These are phyloP conservation scores for Colletotrichum chrysophilum DNA, from an alignment of 2,329 filamentous ascomycete species.

Conservation along the genomic window DNA sequence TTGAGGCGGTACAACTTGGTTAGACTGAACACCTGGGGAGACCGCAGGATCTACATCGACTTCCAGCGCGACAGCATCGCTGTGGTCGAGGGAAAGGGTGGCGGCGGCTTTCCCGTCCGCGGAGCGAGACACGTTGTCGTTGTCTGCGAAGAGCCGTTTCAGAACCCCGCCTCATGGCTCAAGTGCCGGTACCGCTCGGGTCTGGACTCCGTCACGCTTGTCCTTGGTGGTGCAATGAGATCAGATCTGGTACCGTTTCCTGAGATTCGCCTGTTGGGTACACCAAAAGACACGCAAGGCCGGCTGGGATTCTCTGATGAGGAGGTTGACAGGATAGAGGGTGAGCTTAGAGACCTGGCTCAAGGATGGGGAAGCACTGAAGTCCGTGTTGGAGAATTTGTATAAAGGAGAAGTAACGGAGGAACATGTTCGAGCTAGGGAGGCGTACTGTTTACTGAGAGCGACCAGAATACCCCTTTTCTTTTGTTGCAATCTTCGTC, in stretches of 20 bases:
- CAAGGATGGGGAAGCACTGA: constrained; percentile 12
- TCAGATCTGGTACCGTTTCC: background rate
- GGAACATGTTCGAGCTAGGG: background rate
- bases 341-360: constrained; percentile 1
- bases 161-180: constrained; percentile 5
- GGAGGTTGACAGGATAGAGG: constrained; percentile 8
- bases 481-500: background rate
- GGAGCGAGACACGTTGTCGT: constrained; percentile 11
- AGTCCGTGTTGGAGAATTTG: constrained; percentile 1
- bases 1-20: constrained; percentile 3
- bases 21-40: constrained; percentile 15
- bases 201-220: constrained; percentile 6
- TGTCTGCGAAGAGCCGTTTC: constrained; percentile 16
- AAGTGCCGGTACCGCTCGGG: constrained; percentile 16
- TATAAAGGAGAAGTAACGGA: background rate
- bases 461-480: constrained; percentile 15
- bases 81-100: constrained; percentile 15
- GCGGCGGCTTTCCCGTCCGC: constrained; percentile 16
- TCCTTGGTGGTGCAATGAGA: background rate
- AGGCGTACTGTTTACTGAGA: background rate
- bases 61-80: constrained; percentile 5
- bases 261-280: background rate
- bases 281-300: background rate
- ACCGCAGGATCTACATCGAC: constrained; percentile 14
- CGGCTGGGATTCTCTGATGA: background rate